Evolutionary conservation across 2,329 filamentous ascomycete genomes (phyloP).

Genomic region (Acrodontium crateriforme): DNA sequence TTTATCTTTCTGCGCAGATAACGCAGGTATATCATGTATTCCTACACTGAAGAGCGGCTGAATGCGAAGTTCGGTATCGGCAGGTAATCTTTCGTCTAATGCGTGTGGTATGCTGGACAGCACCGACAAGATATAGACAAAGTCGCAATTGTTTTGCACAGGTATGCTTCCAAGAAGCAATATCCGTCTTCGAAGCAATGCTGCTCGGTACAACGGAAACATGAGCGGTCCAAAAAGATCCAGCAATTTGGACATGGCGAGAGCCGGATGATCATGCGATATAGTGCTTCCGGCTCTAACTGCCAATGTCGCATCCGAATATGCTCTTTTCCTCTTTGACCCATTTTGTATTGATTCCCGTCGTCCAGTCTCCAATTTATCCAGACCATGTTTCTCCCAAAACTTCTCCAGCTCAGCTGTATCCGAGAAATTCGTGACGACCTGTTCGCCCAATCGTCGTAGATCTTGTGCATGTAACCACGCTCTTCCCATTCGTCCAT

Average conservation of each 20-base stretch:
- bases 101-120: conserved; percentile 75
- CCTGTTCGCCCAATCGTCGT: conserved; percentile 58
- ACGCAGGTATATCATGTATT: conserved; percentile 76
- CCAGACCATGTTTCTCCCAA: conserved; percentile 52
- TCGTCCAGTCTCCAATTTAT: conserved; percentile 18
- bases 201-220: conserved; percentile 80
- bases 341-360: conserved; percentile 5
- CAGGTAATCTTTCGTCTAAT: conserved; percentile 52
- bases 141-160: conserved; percentile 68
- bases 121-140: conserved; percentile 89
- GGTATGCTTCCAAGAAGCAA: conserved; percentile 76
- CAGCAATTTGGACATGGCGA: conserved; percentile 63
- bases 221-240: conserved; percentile 80
- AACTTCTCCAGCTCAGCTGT: conserved; percentile 59
- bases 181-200: conserved; percentile 74
- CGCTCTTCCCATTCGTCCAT: conserved; percentile 70
- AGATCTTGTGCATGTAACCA: conserved; percentile 76
- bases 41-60: conserved; percentile 85
- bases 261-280: conserved; percentile 70
- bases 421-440: conserved; percentile 48
- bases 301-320: conserved; percentile 42
- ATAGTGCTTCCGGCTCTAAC: conserved; percentile 54
- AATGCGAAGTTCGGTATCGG: conserved; percentile 37
- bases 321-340: conserved; percentile 9
- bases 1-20: conserved; percentile 44